Percentiles rank a stretch among this genome's conserved stretches.
Evolutionary conservation across 331 rosid genomes (phyloP).

Genomic region (Telfairia occidentalis): DNA sequence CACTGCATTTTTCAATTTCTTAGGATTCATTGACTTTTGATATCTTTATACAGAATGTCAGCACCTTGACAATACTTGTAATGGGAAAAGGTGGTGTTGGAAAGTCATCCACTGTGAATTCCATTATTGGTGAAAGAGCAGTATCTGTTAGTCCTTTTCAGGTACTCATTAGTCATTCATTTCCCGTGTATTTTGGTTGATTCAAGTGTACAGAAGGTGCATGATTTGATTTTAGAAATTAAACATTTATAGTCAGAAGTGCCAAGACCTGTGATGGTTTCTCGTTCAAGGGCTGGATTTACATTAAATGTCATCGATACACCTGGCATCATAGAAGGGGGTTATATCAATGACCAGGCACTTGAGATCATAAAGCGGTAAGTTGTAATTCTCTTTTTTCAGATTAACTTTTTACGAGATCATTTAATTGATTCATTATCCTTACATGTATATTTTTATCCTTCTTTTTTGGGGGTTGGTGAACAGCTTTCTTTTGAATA

Average conservation of each 20-base stretch:
- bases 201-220: slow-evolving; percentile 9
- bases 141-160: slow-evolving; percentile 86
- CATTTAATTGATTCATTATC: not conserved
- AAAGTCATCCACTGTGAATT: slow-evolving; percentile 89
- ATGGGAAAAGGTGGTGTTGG: slow-evolving; percentile 99
- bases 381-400: not conserved
- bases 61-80: slow-evolving; percentile 81
- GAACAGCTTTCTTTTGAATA: slow-evolving; percentile 74
- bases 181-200: not conserved
- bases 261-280: slow-evolving; percentile 74
- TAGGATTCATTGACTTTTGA: slow-evolving; percentile 10
- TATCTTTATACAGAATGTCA: slow-evolving; percentile 49
- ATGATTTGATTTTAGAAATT: slow-evolving; percentile 8
- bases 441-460: not conserved
- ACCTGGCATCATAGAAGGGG: slow-evolving; percentile 98
- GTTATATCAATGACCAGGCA: slow-evolving; percentile 67
- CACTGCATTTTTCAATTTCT: not conserved
- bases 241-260: slow-evolving; percentile 57
- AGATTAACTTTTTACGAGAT: not conserved
- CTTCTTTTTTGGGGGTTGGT: slow-evolving; percentile 16
- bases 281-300: slow-evolving; percentile 80
- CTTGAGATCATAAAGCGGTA: slow-evolving; percentile 71
- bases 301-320: slow-evolving; percentile 83
- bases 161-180: slow-evolving; percentile 25
- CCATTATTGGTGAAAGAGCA: slow-evolving; percentile 77